Evolutionary conservation across 768 basidiomycete species (phyloP), one percentile per base, ranked within the genome.

Genomic region (Mycena amicta): DNA sequence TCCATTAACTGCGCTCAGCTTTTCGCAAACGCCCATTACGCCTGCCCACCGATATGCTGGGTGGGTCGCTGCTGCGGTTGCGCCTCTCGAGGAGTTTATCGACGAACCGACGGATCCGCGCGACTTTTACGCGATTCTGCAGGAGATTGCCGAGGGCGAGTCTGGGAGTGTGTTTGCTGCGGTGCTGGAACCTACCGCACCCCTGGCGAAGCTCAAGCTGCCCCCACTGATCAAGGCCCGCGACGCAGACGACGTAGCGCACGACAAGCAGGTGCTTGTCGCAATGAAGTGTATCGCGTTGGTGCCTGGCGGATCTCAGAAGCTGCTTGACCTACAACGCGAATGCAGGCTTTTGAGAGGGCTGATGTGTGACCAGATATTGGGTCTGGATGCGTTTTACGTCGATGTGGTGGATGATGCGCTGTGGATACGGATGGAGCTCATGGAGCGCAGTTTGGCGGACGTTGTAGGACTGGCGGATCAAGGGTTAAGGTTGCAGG

Each of bases 391-490:
- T 66, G 83, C 80, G 43, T 71, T 91, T 23, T 91, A 90, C 70
- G 85, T 90, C 27, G 84, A 88, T 64, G 68, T 87, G 3, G 75
- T 77, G 31, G 86, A 86, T 56, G 83, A 84, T 61, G 81, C 85
- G 57, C 71, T 94, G 33, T 94, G 92, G 92, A 87, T 94, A 50
- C 77, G 87, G 61, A 94, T 94, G 92, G 91, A 93, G 70, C 82
- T 93, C 29, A 92, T 94, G 92, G 90, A 92, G 66, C 80, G 91
- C 61, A 92, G 90, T 68, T 75, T 94, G 63, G 92, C 92, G 65
- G 92, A 94, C 69, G 81, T 94, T 46, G 78, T 93, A 16, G 83
- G 77, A 16, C 71, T 92, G 20, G 83, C 83, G 5, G 80, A 75
- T 13, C 77, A 83, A 59, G 90, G 89, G 0, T 70, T 92, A 33